Percentiles rank a stretch among this genome's conserved stretches.
Conservation (phyloP, 1,284 basidiomycete species). For the Pascua sp. region DNA sequence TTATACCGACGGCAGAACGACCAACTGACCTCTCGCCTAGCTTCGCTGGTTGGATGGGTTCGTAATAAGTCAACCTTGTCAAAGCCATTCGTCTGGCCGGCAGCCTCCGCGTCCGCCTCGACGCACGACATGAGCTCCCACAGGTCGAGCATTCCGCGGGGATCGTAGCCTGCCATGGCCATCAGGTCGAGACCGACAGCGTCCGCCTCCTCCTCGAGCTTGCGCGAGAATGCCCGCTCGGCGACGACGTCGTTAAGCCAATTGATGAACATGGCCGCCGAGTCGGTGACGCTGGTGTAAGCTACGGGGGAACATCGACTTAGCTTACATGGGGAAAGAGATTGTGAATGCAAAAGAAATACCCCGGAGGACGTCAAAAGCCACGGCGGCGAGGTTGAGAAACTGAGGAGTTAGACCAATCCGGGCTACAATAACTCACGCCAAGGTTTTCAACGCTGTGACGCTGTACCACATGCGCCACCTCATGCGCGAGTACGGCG, state of each 20-base stretch:
- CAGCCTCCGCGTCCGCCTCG: constrained; percentile 47
- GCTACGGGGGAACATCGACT: not conserved
- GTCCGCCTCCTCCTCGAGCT: constrained; percentile 56
- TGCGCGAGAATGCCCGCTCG: constrained; percentile 53
- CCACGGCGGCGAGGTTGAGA: constrained; percentile 53
- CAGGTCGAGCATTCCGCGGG: constrained; percentile 50
- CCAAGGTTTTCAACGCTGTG: constrained; percentile 55
- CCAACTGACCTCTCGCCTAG: constrained; percentile 43
- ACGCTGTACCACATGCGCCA: constrained; percentile 53
- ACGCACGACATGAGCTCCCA: constrained; percentile 55
- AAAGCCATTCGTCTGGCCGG: constrained; percentile 22
- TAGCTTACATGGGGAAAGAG: constrained; percentile 50
- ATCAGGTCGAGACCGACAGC: constrained; percentile 53
- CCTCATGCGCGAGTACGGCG: constrained; percentile 53
- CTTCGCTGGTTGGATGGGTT: constrained; percentile 54
- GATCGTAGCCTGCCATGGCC: constrained; percentile 54
- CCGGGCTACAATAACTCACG: constrained; percentile 28
- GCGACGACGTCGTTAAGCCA: constrained; percentile 54
- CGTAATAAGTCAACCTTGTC: constrained; percentile 40
- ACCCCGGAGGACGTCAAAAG: constrained; percentile 54
- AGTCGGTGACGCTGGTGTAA: constrained; percentile 50
- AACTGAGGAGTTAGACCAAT: constrained; percentile 36
- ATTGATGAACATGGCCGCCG: constrained; percentile 52
- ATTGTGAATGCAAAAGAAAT: constrained; percentile 54
- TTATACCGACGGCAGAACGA: no score